Evolutionary conservation across 2,329 filamentous ascomycete genomes (phyloP), one percentile per base, ranked within the genome.

Genomic region (Leptographium procerum): DNA sequence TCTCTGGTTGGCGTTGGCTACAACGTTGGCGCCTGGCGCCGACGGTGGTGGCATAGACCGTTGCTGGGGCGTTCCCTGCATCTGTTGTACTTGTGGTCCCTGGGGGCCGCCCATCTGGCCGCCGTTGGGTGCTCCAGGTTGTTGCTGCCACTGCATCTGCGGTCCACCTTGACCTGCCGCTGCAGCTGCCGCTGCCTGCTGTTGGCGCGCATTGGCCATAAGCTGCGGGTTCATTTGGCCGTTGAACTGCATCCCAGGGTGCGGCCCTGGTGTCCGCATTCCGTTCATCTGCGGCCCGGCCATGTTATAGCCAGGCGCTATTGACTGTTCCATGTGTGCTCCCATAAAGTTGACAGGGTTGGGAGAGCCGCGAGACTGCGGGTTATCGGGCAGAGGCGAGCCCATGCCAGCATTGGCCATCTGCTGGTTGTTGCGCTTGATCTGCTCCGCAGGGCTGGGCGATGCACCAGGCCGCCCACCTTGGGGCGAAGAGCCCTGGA

Each of bases 371-470:
- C 78, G 81, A 60, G 82, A 88, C 75, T 80, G 84, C 16, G 75
- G 77, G 33, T 83, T 86, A 67, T 89, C 88, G 3, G 86, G 85
- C 61, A 88, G 77, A 9, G 84, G 87, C 28, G 85, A 90, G 28
- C 86, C 85, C 63, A 89, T 83, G 58, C 80, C 83, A 43, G 80
- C 80, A 59, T 82, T 82, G 65, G 81, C 82, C 79, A 90, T 84
- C 70, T 89, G 87, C 29, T 87, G 86, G 29, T 86, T 88, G 55
- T 83, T 83, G 55, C 88, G 85, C 77, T 89, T 89, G 79, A 90
- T 89, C 71, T 88, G 86, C 61, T 91, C 88, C 51, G 80, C 77
- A 26, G 88, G 86, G 68, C 89, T 91, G 40, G 88, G 88, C 13
- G 88, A 91, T 29, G 87, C 84, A 36, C 84, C 87, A 60, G 80